These are phyloP conservation scores for Sphaerulina musiva DNA, from an alignment of 2,329 filamentous ascomycete species.

Conservation along the genomic window DNA sequence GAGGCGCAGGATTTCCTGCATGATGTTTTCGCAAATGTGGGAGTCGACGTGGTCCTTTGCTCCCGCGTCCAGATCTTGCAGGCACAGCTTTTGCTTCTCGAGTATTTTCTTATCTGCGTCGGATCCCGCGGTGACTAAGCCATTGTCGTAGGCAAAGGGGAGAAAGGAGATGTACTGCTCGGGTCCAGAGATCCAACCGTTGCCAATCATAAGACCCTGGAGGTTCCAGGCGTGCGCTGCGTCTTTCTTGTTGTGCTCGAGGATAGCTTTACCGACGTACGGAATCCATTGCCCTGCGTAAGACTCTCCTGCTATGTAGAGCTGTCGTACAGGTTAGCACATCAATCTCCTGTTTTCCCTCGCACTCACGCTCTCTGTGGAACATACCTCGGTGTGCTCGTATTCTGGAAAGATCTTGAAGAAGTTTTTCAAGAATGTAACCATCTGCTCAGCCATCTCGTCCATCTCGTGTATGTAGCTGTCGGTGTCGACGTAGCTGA, in stretches of 20 bases:
- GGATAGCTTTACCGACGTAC: slow-evolving; percentile 86
- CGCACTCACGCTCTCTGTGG: background rate
- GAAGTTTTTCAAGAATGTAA: slow-evolving; percentile 85
- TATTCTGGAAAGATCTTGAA: slow-evolving; percentile 88
- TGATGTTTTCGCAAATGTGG: slow-evolving; percentile 65
- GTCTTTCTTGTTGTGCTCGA: slow-evolving; percentile 70
- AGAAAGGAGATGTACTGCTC: slow-evolving; percentile 90
- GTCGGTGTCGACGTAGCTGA: slow-evolving; percentile 89
- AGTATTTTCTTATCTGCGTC: slow-evolving; percentile 62
- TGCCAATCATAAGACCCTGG: slow-evolving; percentile 83
- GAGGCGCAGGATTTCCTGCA: slow-evolving; percentile 63
- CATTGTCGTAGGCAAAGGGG: slow-evolving; percentile 69
- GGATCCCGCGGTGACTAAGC: slow-evolving; percentile 62
- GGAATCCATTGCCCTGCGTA: slow-evolving; percentile 96
- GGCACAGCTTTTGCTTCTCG: slow-evolving; percentile 61
- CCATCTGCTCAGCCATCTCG: slow-evolving; percentile 83
- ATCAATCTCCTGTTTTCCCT: background rate
- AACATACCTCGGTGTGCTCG: slow-evolving; percentile 80
- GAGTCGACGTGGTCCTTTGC: slow-evolving; percentile 59
- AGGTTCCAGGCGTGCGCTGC: slow-evolving; percentile 62
- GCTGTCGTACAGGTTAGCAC: slow-evolving; percentile 44
- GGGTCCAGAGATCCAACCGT: slow-evolving; percentile 88
- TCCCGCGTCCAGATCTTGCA: slow-evolving; percentile 53
- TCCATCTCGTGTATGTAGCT: slow-evolving; percentile 78
- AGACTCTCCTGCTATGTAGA: slow-evolving; percentile 93